phyloP scores from a whole-genome alignment of 2,329 filamentous ascomycete genomes.

The Elsinoe australis region DNA sequence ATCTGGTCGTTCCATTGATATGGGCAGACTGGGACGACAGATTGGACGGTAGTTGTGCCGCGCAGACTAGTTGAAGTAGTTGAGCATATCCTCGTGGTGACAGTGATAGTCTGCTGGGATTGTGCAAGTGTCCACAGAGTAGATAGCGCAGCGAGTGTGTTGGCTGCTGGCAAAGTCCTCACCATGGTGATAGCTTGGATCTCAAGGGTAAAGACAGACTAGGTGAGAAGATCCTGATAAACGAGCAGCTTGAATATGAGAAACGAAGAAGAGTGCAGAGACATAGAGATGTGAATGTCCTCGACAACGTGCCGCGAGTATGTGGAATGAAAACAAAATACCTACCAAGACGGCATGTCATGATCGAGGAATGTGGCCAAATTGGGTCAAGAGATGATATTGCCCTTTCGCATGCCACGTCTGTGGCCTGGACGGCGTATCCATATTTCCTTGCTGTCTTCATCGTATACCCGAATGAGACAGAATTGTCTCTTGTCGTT shows the following conservation, averaged over 20 bases:
- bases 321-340: constrained; percentile 17
- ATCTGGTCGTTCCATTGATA: constrained; percentile 25
- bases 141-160: constrained; percentile 12
- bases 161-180: background rate
- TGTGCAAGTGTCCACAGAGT: constrained; percentile 13
- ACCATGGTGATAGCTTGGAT: constrained; percentile 12
- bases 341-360: constrained; percentile 9
- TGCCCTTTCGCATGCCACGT: background rate
- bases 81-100: constrained; percentile 20
- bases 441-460: too few relatives aligned
- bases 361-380: constrained; percentile 12
- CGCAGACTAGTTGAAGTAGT: constrained; percentile 14
- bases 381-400: constrained; percentile 7
- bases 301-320: background rate
- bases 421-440: constrained; percentile 14
- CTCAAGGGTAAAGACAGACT: constrained; percentile 12
- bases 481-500: too few relatives aligned
- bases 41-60: constrained; percentile 24
- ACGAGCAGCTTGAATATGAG: background rate
- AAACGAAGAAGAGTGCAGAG: background rate
- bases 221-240: background rate
- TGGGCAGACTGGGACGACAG: constrained; percentile 27
- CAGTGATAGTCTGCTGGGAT: constrained; percentile 18
- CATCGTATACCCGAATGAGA: too few relatives aligned
- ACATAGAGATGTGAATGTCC: constrained; percentile 1